Evolutionary conservation across 2,329 filamentous ascomycete genomes (phyloP), one percentile per base, ranked within the genome.

Genomic region (Fusarium nygamai): DNA sequence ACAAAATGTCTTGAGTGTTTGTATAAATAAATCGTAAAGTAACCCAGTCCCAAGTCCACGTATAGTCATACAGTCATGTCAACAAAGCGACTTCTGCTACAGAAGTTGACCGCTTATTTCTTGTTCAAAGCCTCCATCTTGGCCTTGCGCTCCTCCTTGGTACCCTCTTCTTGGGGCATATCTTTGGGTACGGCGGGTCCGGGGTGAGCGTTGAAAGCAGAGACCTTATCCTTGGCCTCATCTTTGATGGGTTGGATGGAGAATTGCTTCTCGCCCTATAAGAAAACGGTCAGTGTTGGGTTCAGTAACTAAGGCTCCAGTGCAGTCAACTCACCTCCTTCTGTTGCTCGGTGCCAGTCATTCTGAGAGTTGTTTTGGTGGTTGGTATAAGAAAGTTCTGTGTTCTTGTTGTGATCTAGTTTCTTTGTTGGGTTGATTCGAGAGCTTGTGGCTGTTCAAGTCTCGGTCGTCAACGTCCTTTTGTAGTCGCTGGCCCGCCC

Each of bases 71-170:
- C 65, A 78, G 33, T 72, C 70, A 44, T 78, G 43, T 53, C 59
- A 53, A 43, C 36, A 27, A 48, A 56, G 46, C 39, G n/a, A 29
- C 44, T 50, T 64, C 71, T 60, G 29, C 17, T 38, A 24, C 34
- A 47, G 20, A 27, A 53, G 61, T 46, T 20, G 19, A 31, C 34
- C 38, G 62, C 63, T 76, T 69, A 77, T 69, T 79, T 78, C 79
- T 92, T 90, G 85, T 94, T 94, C 81, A 94, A 77, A 78, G 89
- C 89, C 80, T 90, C 85, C 69, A 90, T 91, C 81, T 89, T 91
- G 19, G 88, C 90, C 78, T 87, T 85, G 61, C 92, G 88, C 78
- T 94, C 92, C 80, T 93, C 92, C 83, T 92, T 92, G 67, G 88
- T 90, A 22, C 89, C 90, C 83, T 92, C 89, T 58, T 87, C 80